Evolutionary conservation across 1,139 yeast species (phyloP), one percentile per base, ranked within the genome.

Genomic region (Geotrichum candidum): DNA sequence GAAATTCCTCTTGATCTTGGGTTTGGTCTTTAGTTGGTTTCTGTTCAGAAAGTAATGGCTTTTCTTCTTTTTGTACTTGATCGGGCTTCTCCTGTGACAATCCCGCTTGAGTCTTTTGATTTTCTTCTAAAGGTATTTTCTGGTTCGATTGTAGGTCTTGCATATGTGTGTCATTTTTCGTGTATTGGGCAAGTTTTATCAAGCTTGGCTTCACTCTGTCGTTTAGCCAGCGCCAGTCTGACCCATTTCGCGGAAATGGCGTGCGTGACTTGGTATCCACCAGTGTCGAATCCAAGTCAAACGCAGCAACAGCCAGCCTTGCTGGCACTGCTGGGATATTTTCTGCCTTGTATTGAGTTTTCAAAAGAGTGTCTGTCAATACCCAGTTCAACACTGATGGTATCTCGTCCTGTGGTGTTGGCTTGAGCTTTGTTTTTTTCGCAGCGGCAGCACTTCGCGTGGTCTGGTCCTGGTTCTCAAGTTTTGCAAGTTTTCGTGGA

Each of bases 281-380:
- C n/a, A 90, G 68, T 0, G 96, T 90, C 1, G 82, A 84, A 73
- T 90, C 96, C 57, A 90, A 75, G 71, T 90, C 96, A 70, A 90
- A 90, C 0, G 88, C 87, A 0, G 90, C 90, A 0, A 88, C 71
- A 18, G 68, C 63, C 64, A 64, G 50, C 6, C 56, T 35, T 33
- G 31, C 54, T 15, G 50, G 18, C 3, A 33, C 33, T 31, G 51
- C 51, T 31, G 38, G 45, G 13, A 13, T 41, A 31, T 10, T 22
- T 3, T 18, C 27, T 5, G 56, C 38, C 27, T 45, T 22, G 25
- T 25, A 53, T 29, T 45, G 31, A 23, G 54, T 53, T 23, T 58
- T 53, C 13, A 53, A 51, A 15, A 58, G 27, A n/a, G 57, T 53
- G 6, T 51, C 57, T 10, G 55, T 33, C 11, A 57, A 35, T 7